These are phyloP conservation scores for Insectozyma bohioensis DNA, from an alignment of 1,139 yeast genomes.

Conservation along the genomic window DNA sequence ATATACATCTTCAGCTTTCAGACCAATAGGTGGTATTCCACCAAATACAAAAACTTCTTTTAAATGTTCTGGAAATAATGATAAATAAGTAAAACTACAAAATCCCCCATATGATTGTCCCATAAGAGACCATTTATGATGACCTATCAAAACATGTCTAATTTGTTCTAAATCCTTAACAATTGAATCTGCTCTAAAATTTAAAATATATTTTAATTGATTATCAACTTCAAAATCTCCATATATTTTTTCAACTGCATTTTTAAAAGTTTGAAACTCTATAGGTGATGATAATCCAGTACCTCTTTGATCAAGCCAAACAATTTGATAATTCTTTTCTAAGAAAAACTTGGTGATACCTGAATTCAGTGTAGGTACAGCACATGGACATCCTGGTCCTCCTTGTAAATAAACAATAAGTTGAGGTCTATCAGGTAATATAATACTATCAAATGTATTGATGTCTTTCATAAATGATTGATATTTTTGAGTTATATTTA, in stretches of 20 bases:
- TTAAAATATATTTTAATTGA: conserved; percentile 38
- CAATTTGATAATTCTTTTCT: conserved; percentile 45
- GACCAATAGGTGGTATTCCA: conserved; percentile 54
- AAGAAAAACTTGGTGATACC: conserved; percentile 39
- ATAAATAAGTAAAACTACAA: conserved; percentile 48
- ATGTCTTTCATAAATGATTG: conserved; percentile 1
- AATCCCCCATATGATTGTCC: conserved; percentile 66
- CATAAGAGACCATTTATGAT: conserved; percentile 45
- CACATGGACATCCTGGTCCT: conserved; percentile 57
- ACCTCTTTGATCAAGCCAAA: conserved; percentile 58
- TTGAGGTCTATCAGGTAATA: conserved; percentile 30
- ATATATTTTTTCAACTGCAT: conserved; percentile 16
- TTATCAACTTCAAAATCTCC: conserved; percentile 16
- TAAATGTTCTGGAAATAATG: conserved; percentile 41
- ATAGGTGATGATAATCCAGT: conserved; percentile 53
- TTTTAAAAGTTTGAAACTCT: conserved; percentile 29
- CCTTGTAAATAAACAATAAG: conserved; percentile 52
- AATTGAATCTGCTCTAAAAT: conserved; percentile 54
- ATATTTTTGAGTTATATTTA: conserved; percentile 36
- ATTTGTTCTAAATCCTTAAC: conserved; percentile 51
- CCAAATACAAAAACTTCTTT: conserved; percentile 50
- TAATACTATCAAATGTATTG: conserved; percentile 8
- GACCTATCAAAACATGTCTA: conserved; percentile 31
- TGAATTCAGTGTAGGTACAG: conserved; percentile 34
- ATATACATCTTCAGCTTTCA: conserved; percentile 48